Evolutionary conservation across 140 eudicot genomes (phyloP).

Genomic region (Oenanthe javanica): DNA sequence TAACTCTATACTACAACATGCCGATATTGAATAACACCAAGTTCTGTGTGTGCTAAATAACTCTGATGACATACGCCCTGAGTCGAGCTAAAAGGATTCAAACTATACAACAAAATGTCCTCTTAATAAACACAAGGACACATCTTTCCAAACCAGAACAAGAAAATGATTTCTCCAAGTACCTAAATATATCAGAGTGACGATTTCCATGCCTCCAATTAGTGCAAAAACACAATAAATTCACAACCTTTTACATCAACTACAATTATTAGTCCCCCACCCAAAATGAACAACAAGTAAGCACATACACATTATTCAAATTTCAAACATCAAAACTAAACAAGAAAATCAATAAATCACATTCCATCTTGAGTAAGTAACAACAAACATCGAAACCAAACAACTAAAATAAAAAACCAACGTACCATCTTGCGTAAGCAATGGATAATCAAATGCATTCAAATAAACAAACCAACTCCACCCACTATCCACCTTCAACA

Average conservation of each 20-base stretch:
- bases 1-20: not conserved
- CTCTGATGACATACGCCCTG: not conserved
- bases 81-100: not conserved
- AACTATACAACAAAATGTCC: not conserved
- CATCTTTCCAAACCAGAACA: not conserved
- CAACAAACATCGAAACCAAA: not conserved
- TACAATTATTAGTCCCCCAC: not conserved
- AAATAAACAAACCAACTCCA: slow-evolving; percentile 95
- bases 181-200: not conserved
- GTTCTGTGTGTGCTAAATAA: not conserved
- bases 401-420: not conserved
- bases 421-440: slow-evolving; percentile 89
- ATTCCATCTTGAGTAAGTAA: not conserved
- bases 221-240: not conserved
- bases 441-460: slow-evolving; percentile 77
- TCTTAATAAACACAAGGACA: not conserved
- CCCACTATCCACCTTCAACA: slow-evolving; percentile 71
- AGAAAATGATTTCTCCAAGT: not conserved
- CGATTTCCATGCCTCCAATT: not conserved
- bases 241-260: not conserved
- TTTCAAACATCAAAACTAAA: not conserved
- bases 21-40: not conserved
- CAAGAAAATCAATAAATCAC: not conserved
- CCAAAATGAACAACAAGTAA: not conserved
- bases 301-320: not conserved